Evolutionary conservation across 441 rosid genomes (phyloP).

Genomic region (Adansonia madagascariensis): DNA sequence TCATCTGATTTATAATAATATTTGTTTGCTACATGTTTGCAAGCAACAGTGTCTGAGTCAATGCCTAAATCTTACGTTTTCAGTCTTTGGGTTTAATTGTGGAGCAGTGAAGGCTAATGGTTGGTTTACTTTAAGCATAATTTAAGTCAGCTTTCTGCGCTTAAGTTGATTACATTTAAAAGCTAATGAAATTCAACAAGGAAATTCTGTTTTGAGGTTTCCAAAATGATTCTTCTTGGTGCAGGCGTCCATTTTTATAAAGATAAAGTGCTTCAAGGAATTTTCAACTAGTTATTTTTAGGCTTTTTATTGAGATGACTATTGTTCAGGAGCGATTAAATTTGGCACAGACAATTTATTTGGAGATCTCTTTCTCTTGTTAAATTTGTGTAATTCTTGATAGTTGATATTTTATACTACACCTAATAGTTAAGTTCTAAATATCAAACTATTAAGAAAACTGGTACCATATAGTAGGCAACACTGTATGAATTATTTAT

Average conservation of each 20-base stretch:
- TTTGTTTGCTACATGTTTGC: conserved; percentile 15
- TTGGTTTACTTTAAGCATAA: not conserved
- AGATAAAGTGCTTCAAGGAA: not conserved
- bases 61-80: not conserved
- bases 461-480: not conserved
- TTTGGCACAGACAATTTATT: not conserved
- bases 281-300: not conserved
- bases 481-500: not conserved
- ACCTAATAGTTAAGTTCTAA: not conserved
- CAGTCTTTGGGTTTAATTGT: not conserved
- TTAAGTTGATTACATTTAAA: not conserved
- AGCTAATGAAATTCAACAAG: conserved; percentile 11
- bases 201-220: not conserved
- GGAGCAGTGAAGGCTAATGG: conserved; percentile 5
- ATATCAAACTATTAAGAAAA: not conserved
- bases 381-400: not conserved
- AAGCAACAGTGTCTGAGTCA: conserved; percentile 17
- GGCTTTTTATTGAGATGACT: conserved; percentile 5
- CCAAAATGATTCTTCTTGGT: not conserved
- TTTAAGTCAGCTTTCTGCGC: not conserved
- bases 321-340: not conserved
- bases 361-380: not conserved
- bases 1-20: not conserved
- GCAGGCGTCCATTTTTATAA: not conserved
- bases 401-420: not conserved